Base-by-base conservation (phyloP, 2,329 filamentous ascomycete species). In the Podosphaera xanthii region DNA sequence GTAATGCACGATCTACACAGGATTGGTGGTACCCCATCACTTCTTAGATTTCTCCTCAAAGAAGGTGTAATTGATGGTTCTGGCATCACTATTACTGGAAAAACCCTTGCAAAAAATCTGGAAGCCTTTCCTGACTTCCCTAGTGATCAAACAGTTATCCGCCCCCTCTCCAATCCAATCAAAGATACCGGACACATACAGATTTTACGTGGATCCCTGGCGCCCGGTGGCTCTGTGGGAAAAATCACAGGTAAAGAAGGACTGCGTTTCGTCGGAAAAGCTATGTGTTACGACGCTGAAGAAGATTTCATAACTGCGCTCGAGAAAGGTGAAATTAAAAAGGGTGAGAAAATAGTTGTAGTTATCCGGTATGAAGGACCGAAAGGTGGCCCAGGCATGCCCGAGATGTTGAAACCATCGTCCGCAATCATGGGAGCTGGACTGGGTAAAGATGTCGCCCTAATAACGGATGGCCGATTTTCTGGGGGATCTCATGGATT, bases 161-260 rank as follows among this genome's bases (percentile, higher is more conserved):
- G 79, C 12, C 82, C 82, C 1, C 70, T 86, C 62, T 79, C 74
- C 68, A 77, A 85, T 65, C 84, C 84, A 1, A 82, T 87, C 71
- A 87, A 87, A 70, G 63, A 72, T 49, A 84, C 82, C 1, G 84
- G 84, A 44, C 84, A 87, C 67, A 80, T 87, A 63, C 82, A 86
- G 71, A 87, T 87, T 64, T 75, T 87, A 5, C 77, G 81, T 57
- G 84, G 84, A 36, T 81, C 77, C 22, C 75, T 87, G 44, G 82
- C 84, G 2, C 84, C 84, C 0, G 83, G 79, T 59, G 84, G 84
- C 57, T 79, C 76, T 62, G 84, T 87, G 1, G 84, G 82, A 53
- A 87, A 87, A 72, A 87, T 87, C 68, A 87, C 84, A 2, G 84
- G 84, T 50, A 87, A 87, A 70, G 84, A 87, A 71, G 84, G 84